These are phyloP conservation scores for Potentilla sterilis DNA, from an alignment of 306 rosid species.

Conservation along the genomic window DNA sequence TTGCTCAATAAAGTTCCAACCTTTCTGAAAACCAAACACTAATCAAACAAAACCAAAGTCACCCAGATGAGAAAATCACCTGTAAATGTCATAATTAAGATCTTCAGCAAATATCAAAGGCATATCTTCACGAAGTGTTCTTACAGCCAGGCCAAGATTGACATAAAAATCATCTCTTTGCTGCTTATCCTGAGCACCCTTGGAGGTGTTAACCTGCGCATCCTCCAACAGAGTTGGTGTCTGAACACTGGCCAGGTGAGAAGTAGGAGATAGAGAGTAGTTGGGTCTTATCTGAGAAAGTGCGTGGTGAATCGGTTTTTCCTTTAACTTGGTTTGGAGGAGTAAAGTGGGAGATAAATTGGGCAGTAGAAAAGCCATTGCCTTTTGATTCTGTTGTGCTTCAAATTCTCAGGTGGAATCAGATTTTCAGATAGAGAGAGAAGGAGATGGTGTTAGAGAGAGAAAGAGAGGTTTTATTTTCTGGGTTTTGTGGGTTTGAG, in stretches of 20 bases:
- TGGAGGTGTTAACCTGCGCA: constrained; percentile 51
- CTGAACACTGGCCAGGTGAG: constrained; percentile 41
- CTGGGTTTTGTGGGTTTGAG: constrained; percentile 12
- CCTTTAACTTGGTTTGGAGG: constrained; percentile 56
- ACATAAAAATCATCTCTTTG: constrained; percentile 72
- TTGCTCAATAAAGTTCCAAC: background rate
- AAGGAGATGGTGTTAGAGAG: background rate
- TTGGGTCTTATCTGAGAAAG: constrained; percentile 40
- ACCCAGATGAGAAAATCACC: constrained; percentile 44
- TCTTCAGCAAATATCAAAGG: constrained; percentile 75
- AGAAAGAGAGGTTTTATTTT: background rate
- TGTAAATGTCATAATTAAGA: constrained; percentile 86
- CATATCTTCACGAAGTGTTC: constrained; percentile 86
- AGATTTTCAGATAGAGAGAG: constrained; percentile 31
- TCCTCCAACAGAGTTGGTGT: constrained; percentile 41
- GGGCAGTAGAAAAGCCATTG: constrained; percentile 82
- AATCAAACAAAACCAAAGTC: background rate
- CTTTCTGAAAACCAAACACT: constrained; percentile 19
- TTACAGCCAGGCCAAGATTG: constrained; percentile 83
- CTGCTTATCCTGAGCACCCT: constrained; percentile 42
- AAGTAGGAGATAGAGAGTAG: constrained; percentile 28
- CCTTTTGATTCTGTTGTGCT: constrained; percentile 21
- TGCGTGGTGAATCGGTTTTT: constrained; percentile 47
- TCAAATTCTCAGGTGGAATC: constrained; percentile 14
- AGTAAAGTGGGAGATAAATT: constrained; percentile 56